Conservation (phyloP, 2,329 filamentous ascomycete genomes). For the Colletotrichum kahawae region DNA sequence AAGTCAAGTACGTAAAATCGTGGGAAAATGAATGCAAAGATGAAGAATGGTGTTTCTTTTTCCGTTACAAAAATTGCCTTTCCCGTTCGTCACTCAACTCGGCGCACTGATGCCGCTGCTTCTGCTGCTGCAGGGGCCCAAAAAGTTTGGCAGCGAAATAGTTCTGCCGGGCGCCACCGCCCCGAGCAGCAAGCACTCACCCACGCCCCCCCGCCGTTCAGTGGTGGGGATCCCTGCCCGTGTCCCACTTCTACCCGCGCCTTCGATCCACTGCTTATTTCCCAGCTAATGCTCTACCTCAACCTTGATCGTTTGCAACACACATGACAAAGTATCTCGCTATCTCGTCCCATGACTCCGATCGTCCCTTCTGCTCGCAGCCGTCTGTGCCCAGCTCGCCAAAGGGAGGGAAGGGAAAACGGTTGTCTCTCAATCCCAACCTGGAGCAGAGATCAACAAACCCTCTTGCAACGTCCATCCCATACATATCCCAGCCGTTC, state of each 20-base stretch:
- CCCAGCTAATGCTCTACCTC: background rate
- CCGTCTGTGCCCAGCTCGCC: background rate
- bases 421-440: background rate
- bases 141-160: conserved; percentile 18
- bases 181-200: background rate
- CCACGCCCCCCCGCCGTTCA: conserved; percentile 3
- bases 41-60: background rate
- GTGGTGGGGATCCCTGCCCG: background rate
- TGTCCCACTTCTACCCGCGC: conserved; percentile 16
- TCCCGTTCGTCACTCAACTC: background rate
- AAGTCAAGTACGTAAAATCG: background rate
- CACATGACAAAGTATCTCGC: background rate
- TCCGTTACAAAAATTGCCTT: background rate
- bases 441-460: background rate
- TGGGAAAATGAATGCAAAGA: background rate
- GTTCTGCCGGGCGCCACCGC: conserved; percentile 20
- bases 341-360: background rate
- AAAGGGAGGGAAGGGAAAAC: background rate
- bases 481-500: background rate
- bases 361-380: background rate
- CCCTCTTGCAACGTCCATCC: background rate
- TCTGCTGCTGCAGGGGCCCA: background rate
- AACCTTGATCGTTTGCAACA: background rate
- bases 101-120: background rate
- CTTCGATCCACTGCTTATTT: background rate